A percentile compares a stretch with the other conserved stretches of the same genome.
Evolutionary conservation across 202 grass and related monocot species (phyloP).

Genomic region (Brachypodium distachyon): DNA sequence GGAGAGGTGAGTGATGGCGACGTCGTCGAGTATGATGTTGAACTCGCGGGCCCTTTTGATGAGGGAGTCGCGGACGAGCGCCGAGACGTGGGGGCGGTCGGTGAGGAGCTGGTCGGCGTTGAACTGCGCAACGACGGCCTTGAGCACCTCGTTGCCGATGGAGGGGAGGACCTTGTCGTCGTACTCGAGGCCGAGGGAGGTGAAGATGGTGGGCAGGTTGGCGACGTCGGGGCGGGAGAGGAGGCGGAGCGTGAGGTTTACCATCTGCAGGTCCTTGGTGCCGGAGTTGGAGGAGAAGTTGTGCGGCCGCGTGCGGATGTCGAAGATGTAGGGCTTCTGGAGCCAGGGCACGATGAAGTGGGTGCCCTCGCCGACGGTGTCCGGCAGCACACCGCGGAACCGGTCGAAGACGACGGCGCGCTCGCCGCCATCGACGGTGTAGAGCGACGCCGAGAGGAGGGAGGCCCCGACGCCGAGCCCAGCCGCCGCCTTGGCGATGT

Average conservation of each 20-base stretch:
- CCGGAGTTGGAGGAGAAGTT: slow-evolving; percentile 93
- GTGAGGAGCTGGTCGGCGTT: slow-evolving; percentile 96
- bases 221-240: slow-evolving; percentile 73
- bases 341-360: slow-evolving; percentile 96
- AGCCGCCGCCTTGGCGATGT: slow-evolving; percentile 58
- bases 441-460: slow-evolving; percentile 62
- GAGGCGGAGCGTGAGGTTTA: slow-evolving; percentile 77
- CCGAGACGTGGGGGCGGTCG: slow-evolving; percentile 80
- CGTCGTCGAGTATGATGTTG: slow-evolving; percentile 92
- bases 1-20: slow-evolving; percentile 86
- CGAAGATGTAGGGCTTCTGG: slow-evolving; percentile 92
- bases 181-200: slow-evolving; percentile 84
- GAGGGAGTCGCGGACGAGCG: slow-evolving; percentile 66
- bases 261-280: slow-evolving; percentile 96
- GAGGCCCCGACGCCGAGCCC: slow-evolving; percentile 56
- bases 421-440: slow-evolving; percentile 90
- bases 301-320: slow-evolving; percentile 87
- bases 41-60: slow-evolving; percentile 73
- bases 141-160: slow-evolving; percentile 91
- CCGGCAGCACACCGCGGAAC: slow-evolving; percentile 70
- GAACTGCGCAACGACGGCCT: slow-evolving; percentile 94
- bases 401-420: slow-evolving; percentile 91
- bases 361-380: slow-evolving; percentile 81
- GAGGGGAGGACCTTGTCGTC: slow-evolving; percentile 94
- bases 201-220: slow-evolving; percentile 86